Evolutionary conservation across 2,329 filamentous ascomycete genomes (phyloP), one percentile per base, ranked within the genome.

Genomic region (Elsinoe arachidis): DNA sequence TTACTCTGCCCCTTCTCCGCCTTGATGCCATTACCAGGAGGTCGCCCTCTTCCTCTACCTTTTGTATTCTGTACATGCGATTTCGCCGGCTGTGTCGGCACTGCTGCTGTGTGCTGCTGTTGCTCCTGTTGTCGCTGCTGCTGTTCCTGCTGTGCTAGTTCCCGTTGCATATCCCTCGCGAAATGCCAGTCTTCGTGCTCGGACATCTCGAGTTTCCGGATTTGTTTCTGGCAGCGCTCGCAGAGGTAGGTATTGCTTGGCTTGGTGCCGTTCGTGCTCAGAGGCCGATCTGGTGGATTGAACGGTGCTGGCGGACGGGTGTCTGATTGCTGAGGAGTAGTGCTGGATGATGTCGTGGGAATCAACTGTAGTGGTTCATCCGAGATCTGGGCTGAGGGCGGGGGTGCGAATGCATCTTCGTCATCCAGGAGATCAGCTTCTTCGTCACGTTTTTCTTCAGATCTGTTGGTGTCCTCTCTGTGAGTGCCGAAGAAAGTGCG

Each of bases 181-280:
- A 96, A 86, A 73, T 99, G 93, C 86, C 91, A 97, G 70, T 99
- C 93, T 56, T 86, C 78, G 70, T 99, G 93, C 72, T 88, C 91
- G 62, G 84, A 80, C 63, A 80, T 79, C 57, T 85, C 81, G 23
- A 75, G 67, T 38, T 77, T 74, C 11, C 78, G 75, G 34, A 93
- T 75, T n/a, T 69, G 68, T 30, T 56, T 56, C 7, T 46, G 54
- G n/a, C 54, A 56, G 23, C 54, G 43, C n/a, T 56, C 44, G 35
- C 58, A 59, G 9, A 43, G 21, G 49, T 59, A 59, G 4, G 38
- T 46, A 12, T 46, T 43, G 7, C 6, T 34, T 34, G 38, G 17
- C 33, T 35, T 46, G 10, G 23, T 43, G 15, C 21, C 38, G 17
- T 35, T 49, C 15, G 39, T 38, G 30, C 30, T 37, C 15, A 52